Evolutionary conservation across 2,329 filamentous ascomycete species (phyloP), one percentile per base, ranked within the genome.

Genomic region (Sporothrix protearum): DNA sequence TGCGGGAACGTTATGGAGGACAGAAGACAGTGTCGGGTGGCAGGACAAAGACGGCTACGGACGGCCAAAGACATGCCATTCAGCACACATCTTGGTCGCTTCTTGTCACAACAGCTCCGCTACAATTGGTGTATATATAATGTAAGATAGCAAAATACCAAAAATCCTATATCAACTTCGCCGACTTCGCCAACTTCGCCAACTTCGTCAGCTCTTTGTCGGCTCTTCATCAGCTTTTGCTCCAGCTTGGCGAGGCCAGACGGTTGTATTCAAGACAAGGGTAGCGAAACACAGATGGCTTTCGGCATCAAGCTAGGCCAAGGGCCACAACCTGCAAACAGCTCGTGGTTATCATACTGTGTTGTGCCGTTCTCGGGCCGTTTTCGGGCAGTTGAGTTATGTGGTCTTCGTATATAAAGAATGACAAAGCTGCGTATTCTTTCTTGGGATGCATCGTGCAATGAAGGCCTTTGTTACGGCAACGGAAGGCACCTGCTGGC

Each of bases 121-220:
- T 30, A 45, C 7, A 51, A 66, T 30, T 9, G 69, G 25, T 67
- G 55, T 71, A 71, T 39, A 66, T 67, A 64, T 22, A 66, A 66
- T 67, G 69, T 67, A 67, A 67, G 61, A 59, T 67, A 71, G 61
- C 61, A 59, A 71, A 67, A n/a, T 67, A 61, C 47, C 30, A 71
- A 67, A 67, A 59, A 71, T 61, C 61, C n/a, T 57, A 19, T 12
- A 36, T 9, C 53, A 7, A 30, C 14, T 14, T 30, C 30, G 28
- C 19, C 57, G 28, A 61, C 30, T 19, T n/a, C 28, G 39, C 22
- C 57, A 33, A 33, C n/a, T 14, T 19, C 14, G 25, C 25, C 53
- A 30, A 33, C 14, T 33, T 30, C 25, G n/a, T 33, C 53, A 19
- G 33, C 33, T 28, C 49, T 51, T 51, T 51, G 8, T n/a, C n/a